phyloP scores from a whole-genome alignment of 2,329 filamentous ascomycete genomes.

The Aspergillus brunneoviolaceus region DNA sequence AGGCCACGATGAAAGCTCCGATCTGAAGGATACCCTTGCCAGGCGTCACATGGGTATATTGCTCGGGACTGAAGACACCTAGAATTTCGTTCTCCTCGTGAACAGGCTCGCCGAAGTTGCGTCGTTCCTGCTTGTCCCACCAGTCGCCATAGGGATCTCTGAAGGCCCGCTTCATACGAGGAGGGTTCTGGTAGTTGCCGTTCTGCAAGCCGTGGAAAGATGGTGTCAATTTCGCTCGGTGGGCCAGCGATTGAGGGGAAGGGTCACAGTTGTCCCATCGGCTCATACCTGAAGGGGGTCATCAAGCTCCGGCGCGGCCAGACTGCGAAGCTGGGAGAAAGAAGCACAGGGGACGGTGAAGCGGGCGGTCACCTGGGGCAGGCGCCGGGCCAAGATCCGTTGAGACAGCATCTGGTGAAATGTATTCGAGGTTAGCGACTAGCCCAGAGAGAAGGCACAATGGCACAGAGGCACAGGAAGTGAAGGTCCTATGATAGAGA shows the following conservation, averaged over 20 bases:
- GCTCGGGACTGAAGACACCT: slow-evolving; percentile 82
- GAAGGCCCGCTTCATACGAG: slow-evolving; percentile 77
- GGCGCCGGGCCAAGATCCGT: slow-evolving; percentile 45
- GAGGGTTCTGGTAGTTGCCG: slow-evolving; percentile 50
- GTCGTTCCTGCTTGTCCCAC: slow-evolving; percentile 97
- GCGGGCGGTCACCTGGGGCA: slow-evolving; percentile 41
- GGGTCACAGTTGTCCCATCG: not conserved
- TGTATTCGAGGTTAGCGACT: slow-evolving; percentile 21
- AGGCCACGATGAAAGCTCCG: slow-evolving; percentile 63
- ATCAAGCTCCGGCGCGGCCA: slow-evolving; percentile 40
- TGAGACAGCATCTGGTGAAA: slow-evolving; percentile 45
- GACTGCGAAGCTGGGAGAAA: slow-evolving; percentile 43
- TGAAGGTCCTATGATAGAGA: not conserved
- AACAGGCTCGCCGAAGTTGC: slow-evolving; percentile 93
- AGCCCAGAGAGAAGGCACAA: not conserved
- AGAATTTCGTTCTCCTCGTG: slow-evolving; percentile 96
- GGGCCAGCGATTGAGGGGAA: not conserved
- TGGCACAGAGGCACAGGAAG: not conserved
- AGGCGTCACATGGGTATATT: slow-evolving; percentile 81
- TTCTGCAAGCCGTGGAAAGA: slow-evolving; percentile 37
- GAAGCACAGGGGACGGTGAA: slow-evolving; percentile 40
- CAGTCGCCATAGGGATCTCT: slow-evolving; percentile 90
- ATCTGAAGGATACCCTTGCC: slow-evolving; percentile 69
- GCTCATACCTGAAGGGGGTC: slow-evolving; percentile 46
- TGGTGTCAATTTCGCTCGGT: slow-evolving; percentile 12